A percentile compares a stretch with the other conserved stretches of the same genome.
Evolutionary conservation across 1,139 yeast genomes (phyloP).

Genomic region (Suhomyces panamericanus): DNA sequence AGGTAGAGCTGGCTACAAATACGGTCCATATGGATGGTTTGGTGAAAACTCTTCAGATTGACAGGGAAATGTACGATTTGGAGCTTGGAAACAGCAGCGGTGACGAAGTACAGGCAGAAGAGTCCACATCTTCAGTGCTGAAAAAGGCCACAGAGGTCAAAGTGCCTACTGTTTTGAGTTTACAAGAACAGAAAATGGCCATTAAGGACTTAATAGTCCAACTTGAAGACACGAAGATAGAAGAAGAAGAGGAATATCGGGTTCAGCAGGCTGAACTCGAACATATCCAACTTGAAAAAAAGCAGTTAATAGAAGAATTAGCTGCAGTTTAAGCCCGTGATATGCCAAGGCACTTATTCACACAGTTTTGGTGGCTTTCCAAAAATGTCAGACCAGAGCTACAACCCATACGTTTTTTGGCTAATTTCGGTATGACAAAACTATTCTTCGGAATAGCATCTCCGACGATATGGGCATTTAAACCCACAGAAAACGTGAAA

Average conservation of each 20-base stretch:
- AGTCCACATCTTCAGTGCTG: too few species aligned
- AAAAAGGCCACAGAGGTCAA: background rate
- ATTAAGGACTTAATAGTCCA: slow-evolving; percentile 1
- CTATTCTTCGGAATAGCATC: too few species aligned
- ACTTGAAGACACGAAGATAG: slow-evolving; percentile 5
- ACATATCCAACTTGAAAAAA: background rate
- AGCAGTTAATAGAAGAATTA: background rate
- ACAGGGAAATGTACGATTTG: slow-evolving; percentile 16
- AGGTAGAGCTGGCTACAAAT: background rate
- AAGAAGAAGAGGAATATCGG: slow-evolving; percentile 1
- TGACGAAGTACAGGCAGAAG: slow-evolving; percentile 6
- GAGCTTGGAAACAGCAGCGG: slow-evolving; percentile 13
- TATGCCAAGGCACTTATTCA: background rate
- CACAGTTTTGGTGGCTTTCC: too few species aligned
- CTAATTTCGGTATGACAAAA: too few species aligned
- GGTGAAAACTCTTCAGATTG: slow-evolving; percentile 4
- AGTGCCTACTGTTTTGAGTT: background rate
- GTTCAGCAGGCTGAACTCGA: slow-evolving; percentile 10
- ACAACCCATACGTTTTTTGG: background rate
- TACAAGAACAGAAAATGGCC: slow-evolving; percentile 12
- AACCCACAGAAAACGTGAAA: too few species aligned
- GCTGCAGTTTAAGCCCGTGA: background rate
- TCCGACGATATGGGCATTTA: too few species aligned
- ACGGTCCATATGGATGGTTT: slow-evolving; percentile 1
- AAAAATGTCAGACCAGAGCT: background rate